Evolutionary conservation across 805 yeast species (phyloP), one percentile per base, ranked within the genome.

Genomic region (Kodamaea kakaduensis): DNA sequence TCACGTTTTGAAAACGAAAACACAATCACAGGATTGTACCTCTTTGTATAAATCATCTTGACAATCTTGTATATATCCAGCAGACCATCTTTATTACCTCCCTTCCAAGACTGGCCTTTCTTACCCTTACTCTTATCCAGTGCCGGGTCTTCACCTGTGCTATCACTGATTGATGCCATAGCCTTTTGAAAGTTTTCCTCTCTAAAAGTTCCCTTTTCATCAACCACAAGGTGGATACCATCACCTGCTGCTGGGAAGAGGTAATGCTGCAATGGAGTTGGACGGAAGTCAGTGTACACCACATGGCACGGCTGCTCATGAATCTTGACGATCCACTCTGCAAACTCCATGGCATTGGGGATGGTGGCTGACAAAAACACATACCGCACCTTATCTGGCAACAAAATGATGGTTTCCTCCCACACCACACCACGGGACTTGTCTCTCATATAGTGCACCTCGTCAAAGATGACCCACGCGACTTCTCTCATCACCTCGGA

Each of bases 101-200:
- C 96, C 59, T 89, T 88, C 59, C 69, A 83, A 4, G 93, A 74
- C 54, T 86, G 86, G 9, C 90, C 90, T 51, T 75, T 77, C 52
- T 81, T 83, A 43, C 84, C 85, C 46, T 75, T 83, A 22, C 73
- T 67, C 30, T 71, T 65, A 21, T 73, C 77, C 1, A 84, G 64
- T 9, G 73, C 71, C 5, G 95, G 85, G 56, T 87, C 95, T 44
- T 88, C 96, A 24, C 96, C 97, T 47, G 73, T 65, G 41, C 74
- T 77, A 48, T 83, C 89, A 37, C 86, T 76, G 39, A 93, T 83
- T 12, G 95, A 81, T 1, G 95, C 86, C 98, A 93, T 93, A 1
- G 97, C 97, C 59, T 88, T 90, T 59, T 93, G 99, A 68, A 93
- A 93, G 58, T 90, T 93, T 52, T 93, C 98, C 59, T 93, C 99